phyloP scores from a whole-genome alignment of 306 rosid species.

The Leucaena leucocephala region DNA sequence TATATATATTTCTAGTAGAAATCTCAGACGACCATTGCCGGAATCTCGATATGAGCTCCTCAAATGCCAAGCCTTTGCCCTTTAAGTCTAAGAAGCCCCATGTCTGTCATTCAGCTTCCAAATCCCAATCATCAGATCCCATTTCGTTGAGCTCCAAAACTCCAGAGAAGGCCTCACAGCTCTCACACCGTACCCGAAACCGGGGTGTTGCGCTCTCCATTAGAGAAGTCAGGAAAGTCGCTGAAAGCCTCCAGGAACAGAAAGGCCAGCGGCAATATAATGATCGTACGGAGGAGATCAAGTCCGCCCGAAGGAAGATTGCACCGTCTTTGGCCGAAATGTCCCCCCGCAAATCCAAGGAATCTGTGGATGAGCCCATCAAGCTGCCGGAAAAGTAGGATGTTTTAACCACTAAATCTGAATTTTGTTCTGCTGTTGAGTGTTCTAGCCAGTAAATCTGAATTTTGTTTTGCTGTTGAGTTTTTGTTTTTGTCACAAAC shows the following conservation, averaged over 20 bases:
- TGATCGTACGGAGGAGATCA: conserved; percentile 31
- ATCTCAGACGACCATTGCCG: background rate
- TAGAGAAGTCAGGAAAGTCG: conserved; percentile 48
- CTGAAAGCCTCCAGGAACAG: conserved; percentile 43
- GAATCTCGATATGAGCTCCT: conserved; percentile 46
- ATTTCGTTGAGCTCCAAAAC: conserved; percentile 49
- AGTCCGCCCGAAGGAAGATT: conserved; percentile 51
- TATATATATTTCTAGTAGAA: conserved; percentile 6
- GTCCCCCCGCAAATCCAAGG: conserved; percentile 32
- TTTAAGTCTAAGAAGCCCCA: conserved; percentile 49
- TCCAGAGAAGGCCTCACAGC: conserved; percentile 58
- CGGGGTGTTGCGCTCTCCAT: conserved; percentile 54
- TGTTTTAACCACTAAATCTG: background rate
- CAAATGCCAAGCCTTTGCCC: conserved; percentile 39
- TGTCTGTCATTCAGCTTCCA: conserved; percentile 24
- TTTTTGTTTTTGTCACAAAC: background rate
- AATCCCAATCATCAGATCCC: conserved; percentile 33
- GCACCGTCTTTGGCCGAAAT: conserved; percentile 2
- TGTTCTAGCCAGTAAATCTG: background rate
- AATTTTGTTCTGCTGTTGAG: background rate
- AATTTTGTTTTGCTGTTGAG: background rate
- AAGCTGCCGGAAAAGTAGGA: conserved; percentile 63
- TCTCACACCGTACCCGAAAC: conserved; percentile 46
- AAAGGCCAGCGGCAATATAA: background rate
- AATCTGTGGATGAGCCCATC: background rate